phyloP scores from a whole-genome alignment of 1,284 basidiomycete species.

The Phlebopus sp. region DNA sequence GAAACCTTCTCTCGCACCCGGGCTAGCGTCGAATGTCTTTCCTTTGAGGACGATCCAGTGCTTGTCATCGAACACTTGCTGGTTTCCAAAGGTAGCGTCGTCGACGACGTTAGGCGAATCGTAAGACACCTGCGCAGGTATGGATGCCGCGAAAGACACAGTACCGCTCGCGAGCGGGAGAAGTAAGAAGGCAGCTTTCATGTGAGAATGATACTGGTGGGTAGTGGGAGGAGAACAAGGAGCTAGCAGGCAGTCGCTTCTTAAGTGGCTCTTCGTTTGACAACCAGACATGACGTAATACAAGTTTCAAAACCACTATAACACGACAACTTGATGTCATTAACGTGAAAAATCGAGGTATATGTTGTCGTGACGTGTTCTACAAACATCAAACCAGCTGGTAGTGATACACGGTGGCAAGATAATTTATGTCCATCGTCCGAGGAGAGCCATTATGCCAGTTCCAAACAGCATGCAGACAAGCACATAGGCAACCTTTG shows the following conservation, averaged over 20 bases:
- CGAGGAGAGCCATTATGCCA: slow-evolving; percentile 82
- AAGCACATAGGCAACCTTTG: slow-evolving; percentile 67
- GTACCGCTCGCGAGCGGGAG: slow-evolving; percentile 18
- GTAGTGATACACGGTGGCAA: too few relatives aligned
- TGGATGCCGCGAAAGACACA: slow-evolving; percentile 14
- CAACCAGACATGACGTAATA: too few relatives aligned
- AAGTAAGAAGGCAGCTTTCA: slow-evolving; percentile 20
- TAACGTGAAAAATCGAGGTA: too few relatives aligned
- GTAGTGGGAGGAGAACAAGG: too few relatives aligned
- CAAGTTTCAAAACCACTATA: too few relatives aligned
- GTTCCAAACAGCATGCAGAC: slow-evolving; percentile 75
- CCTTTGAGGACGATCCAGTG: slow-evolving; percentile 25
- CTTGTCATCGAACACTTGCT: slow-evolving; percentile 1
- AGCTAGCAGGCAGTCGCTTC: too few relatives aligned
- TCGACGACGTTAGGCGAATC: slow-evolving; percentile 4
- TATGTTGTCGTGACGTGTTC: too few relatives aligned
- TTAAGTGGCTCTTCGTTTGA: too few relatives aligned
- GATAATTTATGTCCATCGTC: slow-evolving; percentile 70
- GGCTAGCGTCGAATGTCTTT: slow-evolving; percentile 20
- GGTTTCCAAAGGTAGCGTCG: not conserved
- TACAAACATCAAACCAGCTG: too few relatives aligned
- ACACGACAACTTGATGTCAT: too few relatives aligned
- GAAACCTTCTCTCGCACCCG: slow-evolving; percentile 35
- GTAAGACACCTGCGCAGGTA: slow-evolving; percentile 12
- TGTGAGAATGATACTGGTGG: not conserved